Evolutionary conservation across 441 rosid genomes (phyloP), one percentile per base, ranked within the genome.

Genomic region (Raphanus hybrid): DNA sequence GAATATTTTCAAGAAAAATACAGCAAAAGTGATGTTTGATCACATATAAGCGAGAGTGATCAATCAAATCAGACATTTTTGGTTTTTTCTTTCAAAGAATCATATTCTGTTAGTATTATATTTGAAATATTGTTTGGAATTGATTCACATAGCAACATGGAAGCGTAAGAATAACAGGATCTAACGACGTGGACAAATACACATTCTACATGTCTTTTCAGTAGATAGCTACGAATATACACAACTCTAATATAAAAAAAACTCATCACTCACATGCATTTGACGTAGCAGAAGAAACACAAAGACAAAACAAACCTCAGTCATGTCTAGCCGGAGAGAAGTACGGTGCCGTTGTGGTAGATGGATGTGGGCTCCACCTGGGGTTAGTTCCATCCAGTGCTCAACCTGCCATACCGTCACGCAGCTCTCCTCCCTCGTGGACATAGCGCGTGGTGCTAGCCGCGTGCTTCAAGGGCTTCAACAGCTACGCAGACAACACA

Each of bases 331-430:
- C 57, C 80, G 85, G 70, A 83, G 68, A 59, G 86, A 81, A 52
- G 74, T 78, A 37, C 78, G 76, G 35, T 93, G 98, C 83, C 70
- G 82, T 29, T 93, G 98, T 58, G 81, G 86, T 8, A 71, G 73
- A 79, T 74, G 80, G 60, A 87, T 90, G 70, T 43, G 73, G 58
- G 81, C 86, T 68, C 90, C 87, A 8, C 69, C 75, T 0, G 88
- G 73, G 55, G 87, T 84, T 12, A 84, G 66, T 12, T 16, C 83
- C 59, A 60, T 88, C 39, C 83, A 83, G 60, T 91, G 97, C 64
- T 39, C 80, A 6, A 65, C 62, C 4, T 93, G 98, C 78, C 84
- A 70, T 59, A 59, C 83, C 35, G 74, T 89, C 57, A 85, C 92
- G 43, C 81, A 79, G 41, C 61, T 64, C 86, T 37, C 48, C 57